phyloP scores from a whole-genome alignment of 2,329 filamentous ascomycete genomes.

The Stromatinia cepivora region DNA sequence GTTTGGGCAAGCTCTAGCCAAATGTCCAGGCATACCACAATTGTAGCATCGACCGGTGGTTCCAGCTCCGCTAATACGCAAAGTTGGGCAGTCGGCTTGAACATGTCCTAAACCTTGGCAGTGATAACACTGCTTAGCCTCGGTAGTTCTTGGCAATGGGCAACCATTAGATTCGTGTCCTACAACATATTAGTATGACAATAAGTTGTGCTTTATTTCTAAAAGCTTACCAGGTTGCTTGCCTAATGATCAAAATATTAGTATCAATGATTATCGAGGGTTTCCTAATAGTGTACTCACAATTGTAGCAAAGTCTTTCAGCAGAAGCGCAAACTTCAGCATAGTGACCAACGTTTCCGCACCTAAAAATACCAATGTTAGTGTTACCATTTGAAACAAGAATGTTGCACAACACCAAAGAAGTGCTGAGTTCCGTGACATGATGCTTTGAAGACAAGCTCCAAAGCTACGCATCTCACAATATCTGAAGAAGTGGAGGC shows the following conservation, averaged over 20 bases:
- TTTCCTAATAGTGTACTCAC: conserved; percentile 54
- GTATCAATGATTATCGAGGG: conserved; percentile 2
- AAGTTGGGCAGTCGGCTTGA: conserved; percentile 96
- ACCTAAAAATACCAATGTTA: conserved; percentile 37
- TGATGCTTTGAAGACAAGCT: neutral
- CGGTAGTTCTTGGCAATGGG: conserved; percentile 92
- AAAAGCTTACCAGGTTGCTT: conserved; percentile 70
- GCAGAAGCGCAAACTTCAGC: conserved; percentile 94
- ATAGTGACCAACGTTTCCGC: conserved; percentile 79
- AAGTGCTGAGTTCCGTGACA: neutral
- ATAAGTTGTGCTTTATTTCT: neutral
- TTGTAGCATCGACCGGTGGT: conserved; percentile 92
- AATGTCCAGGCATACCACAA: conserved; percentile 88
- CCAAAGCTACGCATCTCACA: neutral
- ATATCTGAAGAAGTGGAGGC: neutral
- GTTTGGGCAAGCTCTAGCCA: conserved; percentile 86
- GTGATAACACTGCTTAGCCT: conserved; percentile 99
- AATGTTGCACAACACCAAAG: neutral
- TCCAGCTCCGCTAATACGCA: conserved; percentile 82
- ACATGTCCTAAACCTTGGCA: conserved; percentile 98
- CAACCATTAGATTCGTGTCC: conserved; percentile 98
- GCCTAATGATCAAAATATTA: conserved; percentile 48
- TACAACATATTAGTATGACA: conserved; percentile 37
- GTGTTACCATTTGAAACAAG: conserved; percentile 12
- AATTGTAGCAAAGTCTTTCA: conserved; percentile 99